phyloP scores from a whole-genome alignment of 495 filamentous ascomycete genomes.

The Thermothielavioides terrestris region DNA sequence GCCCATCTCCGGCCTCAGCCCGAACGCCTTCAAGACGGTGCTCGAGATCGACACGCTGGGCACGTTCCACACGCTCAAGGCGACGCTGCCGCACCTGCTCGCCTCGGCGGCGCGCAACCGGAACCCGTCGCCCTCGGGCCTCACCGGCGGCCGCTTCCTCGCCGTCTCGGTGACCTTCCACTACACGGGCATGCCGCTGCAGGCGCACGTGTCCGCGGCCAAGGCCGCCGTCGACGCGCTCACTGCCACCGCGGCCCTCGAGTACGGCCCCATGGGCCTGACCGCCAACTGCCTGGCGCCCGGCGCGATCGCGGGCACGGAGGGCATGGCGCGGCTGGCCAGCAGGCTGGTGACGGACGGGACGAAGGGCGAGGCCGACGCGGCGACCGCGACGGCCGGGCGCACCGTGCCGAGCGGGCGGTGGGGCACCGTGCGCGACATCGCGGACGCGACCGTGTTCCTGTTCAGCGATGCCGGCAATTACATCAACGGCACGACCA shows the following conservation, averaged over 20 bases:
- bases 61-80: conserved; percentile 91
- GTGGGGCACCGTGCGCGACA: conserved; percentile 73
- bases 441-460: conserved; percentile 86
- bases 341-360: conserved; percentile 27
- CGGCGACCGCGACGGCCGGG: no score
- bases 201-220: conserved; percentile 77
- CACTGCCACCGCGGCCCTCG: conserved; percentile 63
- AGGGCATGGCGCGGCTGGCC: conserved; percentile 49
- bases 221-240: conserved; percentile 88
- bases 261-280: conserved; percentile 82
- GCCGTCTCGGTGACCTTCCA: conserved; percentile 86
- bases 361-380: no score
- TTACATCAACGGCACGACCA: conserved; percentile 68
- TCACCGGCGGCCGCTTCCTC: conserved; percentile 75
- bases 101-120: conserved; percentile 58
- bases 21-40: conserved; percentile 90
- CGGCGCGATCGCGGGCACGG: conserved; percentile 63
- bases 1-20: conserved; percentile 66
- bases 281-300: conserved; percentile 83
- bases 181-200: conserved; percentile 73
- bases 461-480: conserved; percentile 75
- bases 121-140: conserved; percentile 34
- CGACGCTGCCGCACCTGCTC: conserved; percentile 69
- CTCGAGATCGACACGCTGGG: conserved; percentile 95
- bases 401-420: conserved; percentile 61